These are phyloP conservation scores for Monosporascus sp. DNA, from an alignment of 2,329 filamentous ascomycete genomes.

Conservation along the genomic window DNA sequence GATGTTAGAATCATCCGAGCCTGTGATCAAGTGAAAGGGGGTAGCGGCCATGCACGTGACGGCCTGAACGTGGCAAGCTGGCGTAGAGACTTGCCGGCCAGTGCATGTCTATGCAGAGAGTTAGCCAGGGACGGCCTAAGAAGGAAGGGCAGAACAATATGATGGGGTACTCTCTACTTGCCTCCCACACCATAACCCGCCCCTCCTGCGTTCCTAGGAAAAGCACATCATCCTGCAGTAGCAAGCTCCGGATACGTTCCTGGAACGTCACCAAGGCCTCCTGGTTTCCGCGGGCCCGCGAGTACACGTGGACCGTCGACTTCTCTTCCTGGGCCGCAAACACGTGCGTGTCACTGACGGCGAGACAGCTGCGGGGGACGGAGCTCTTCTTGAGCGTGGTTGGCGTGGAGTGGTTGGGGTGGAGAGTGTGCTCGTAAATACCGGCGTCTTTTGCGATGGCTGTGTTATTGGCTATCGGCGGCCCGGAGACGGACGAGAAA, in stretches of 20 bases:
- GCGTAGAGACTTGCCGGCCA: slow-evolving; percentile 70
- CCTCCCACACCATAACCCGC: slow-evolving; percentile 89
- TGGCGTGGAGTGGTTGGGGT: slow-evolving; percentile 70
- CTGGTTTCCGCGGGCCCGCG: slow-evolving; percentile 73
- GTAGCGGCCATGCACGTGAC: slow-evolving; percentile 72
- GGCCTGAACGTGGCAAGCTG: slow-evolving; percentile 72
- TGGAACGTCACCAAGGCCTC: slow-evolving; percentile 85
- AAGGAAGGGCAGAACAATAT: slow-evolving; percentile 5
- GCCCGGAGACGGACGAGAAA: slow-evolving; percentile 53
- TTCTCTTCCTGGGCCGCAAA: slow-evolving; percentile 91
- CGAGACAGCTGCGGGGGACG: slow-evolving; percentile 71
- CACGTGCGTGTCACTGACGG: slow-evolving; percentile 74
- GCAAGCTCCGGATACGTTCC: slow-evolving; percentile 76
- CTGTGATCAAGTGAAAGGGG: slow-evolving; percentile 69
- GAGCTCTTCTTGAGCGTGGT: slow-evolving; percentile 89
- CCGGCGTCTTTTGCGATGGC: slow-evolving; percentile 72
- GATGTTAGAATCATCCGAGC: slow-evolving; percentile 80
- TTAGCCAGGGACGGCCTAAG: slow-evolving; percentile 11
- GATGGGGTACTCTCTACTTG: slow-evolving; percentile 32
- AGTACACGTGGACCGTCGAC: slow-evolving; percentile 90
- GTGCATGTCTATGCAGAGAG: slow-evolving; percentile 55
- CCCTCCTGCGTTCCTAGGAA: slow-evolving; percentile 80
- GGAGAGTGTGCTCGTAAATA: slow-evolving; percentile 79
- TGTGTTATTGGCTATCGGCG: slow-evolving; percentile 55
- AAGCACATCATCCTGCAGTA: slow-evolving; percentile 67